These are phyloP conservation scores for Wickerhamomyces sp. DNA, from an alignment of 1,139 yeast genomes.

Conservation along the genomic window DNA sequence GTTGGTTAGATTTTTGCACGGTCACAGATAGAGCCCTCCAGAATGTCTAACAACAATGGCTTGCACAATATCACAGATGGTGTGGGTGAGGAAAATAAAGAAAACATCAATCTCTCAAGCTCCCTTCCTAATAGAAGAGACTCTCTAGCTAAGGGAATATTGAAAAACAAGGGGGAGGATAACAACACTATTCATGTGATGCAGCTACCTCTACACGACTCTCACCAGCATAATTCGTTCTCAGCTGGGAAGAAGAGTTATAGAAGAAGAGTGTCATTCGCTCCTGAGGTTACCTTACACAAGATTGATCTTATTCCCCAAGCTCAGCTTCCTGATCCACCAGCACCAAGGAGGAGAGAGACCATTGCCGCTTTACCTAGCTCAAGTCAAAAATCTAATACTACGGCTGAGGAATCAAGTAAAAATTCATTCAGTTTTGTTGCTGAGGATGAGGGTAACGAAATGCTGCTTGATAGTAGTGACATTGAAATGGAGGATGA, in stretches of 20 bases:
- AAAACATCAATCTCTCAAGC: constrained; percentile 6
- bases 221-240: constrained; percentile 6
- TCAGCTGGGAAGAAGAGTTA: constrained; percentile 14
- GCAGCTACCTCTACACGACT: constrained; percentile 21
- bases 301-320: constrained; percentile 50
- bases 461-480: constrained; percentile 19
- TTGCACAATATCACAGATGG: background rate
- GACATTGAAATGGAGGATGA: constrained; percentile 25
- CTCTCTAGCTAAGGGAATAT: constrained; percentile 32
- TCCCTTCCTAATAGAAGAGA: constrained; percentile 27
- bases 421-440: background rate
- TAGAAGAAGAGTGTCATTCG: constrained; percentile 62
- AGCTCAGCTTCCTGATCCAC: constrained; percentile 19
- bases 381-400: background rate
- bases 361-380: constrained; percentile 30
- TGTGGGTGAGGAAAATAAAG: constrained; percentile 5
- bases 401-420: background rate
- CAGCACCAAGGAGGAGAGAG: constrained; percentile 33
- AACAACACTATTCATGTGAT: constrained; percentile 28
- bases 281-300: constrained; percentile 72
- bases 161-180: constrained; percentile 27
- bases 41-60: background rate
- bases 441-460: constrained; percentile 13
- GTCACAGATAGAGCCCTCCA: background rate
- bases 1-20: no score